Evolutionary conservation across 2,329 filamentous ascomycete genomes (phyloP).

Genomic region (Immersiporthe knoxdaviesiana): DNA sequence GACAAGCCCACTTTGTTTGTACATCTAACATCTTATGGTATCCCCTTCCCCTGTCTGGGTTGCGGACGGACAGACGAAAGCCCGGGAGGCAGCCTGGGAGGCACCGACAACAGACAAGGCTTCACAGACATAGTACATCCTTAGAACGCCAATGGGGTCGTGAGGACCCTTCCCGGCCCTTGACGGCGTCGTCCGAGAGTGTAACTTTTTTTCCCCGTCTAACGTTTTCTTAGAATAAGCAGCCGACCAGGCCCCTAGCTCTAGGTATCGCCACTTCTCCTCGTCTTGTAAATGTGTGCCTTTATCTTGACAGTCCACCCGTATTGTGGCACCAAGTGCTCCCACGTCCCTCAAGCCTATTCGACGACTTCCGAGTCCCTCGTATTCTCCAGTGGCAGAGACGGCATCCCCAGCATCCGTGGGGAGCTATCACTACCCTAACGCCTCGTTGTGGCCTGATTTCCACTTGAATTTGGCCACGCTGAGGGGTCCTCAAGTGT

Average conservation of each 20-base stretch:
- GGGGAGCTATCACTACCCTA: background rate
- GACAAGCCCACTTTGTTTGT: background rate
- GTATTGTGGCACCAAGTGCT: background rate
- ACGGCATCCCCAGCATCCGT: background rate
- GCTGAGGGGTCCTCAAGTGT: background rate
- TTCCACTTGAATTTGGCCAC: background rate
- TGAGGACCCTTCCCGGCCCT: background rate
- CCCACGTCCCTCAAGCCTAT: background rate
- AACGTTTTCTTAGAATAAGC: background rate
- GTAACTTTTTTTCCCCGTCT: background rate
- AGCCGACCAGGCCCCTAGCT: background rate
- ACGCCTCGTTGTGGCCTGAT: background rate
- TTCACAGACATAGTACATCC: background rate
- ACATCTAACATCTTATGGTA: background rate
- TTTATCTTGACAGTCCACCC: too few relatives aligned
- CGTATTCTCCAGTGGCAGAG: background rate
- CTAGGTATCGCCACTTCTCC: background rate
- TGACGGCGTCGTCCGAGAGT: background rate
- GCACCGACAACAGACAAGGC: background rate
- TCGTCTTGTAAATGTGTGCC: too few relatives aligned
- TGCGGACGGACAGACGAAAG: background rate
- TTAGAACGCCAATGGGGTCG: background rate
- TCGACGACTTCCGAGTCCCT: background rate
- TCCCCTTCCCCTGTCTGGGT: background rate
- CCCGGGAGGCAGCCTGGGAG: background rate